Evolutionary conservation across 768 basidiomycete genomes (phyloP).

Genomic region (Mycena galopus): DNA sequence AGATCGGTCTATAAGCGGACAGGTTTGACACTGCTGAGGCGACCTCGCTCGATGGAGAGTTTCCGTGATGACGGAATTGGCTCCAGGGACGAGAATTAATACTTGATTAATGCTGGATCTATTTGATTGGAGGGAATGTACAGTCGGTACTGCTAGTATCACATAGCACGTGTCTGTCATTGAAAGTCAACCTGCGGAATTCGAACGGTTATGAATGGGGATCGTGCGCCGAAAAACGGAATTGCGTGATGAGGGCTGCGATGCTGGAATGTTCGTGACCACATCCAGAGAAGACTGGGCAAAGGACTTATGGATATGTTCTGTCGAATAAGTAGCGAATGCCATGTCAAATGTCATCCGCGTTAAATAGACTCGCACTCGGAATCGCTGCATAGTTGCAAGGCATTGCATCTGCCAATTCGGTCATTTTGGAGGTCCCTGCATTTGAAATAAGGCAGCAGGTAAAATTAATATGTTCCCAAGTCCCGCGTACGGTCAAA

Average conservation of each 20-base stretch:
- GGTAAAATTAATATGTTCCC: no score
- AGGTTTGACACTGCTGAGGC: background rate
- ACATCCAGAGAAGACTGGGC: background rate
- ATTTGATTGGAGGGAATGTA: background rate
- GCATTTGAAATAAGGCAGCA: background rate
- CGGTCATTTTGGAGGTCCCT: background rate
- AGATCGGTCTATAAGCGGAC: slow-evolving; percentile 13
- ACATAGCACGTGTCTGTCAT: no score
- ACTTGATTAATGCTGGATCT: background rate
- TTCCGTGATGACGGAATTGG: background rate
- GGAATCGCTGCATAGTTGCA: background rate
- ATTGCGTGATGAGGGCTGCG: no score
- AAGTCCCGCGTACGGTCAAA: background rate
- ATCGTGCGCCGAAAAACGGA: no score
- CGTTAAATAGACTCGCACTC: slow-evolving; percentile 1
- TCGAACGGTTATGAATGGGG: background rate
- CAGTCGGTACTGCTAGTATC: no score
- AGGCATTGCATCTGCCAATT: background rate
- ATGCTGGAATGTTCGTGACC: no score
- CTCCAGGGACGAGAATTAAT: background rate
- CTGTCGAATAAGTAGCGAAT: slow-evolving; percentile 26
- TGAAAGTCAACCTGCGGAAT: background rate
- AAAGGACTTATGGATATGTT: slow-evolving; percentile 20
- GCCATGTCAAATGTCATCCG: slow-evolving; percentile 17
- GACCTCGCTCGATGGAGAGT: background rate